Evolutionary conservation across 2,329 filamentous ascomycete species (phyloP).

Genomic region (Colletotrichum eremochloae): DNA sequence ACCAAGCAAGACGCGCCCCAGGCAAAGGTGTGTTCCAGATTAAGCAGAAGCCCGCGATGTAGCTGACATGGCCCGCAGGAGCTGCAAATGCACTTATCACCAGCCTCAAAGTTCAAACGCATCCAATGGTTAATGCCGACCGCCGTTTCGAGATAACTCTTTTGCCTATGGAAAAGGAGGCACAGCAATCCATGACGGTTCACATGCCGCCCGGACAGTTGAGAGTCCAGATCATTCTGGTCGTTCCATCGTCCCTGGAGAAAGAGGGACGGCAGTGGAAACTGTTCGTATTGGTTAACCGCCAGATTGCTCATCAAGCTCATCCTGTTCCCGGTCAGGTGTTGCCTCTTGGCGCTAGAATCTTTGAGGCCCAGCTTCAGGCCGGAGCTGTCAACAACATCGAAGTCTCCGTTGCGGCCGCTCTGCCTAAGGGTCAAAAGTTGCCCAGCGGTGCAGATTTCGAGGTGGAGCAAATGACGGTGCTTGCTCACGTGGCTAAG

Average conservation of each 20-base stretch:
- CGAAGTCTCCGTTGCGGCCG: slow-evolving; percentile 82
- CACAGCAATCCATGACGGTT: slow-evolving; percentile 80
- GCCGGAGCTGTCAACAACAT: slow-evolving; percentile 79
- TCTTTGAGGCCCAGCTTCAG: slow-evolving; percentile 80
- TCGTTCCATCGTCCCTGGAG: slow-evolving; percentile 72
- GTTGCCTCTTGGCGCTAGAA: slow-evolving; percentile 69
- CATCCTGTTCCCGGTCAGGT: slow-evolving; percentile 67
- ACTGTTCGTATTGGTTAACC: slow-evolving; percentile 80
- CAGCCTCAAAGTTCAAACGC: slow-evolving; percentile 75
- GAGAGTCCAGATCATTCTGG: slow-evolving; percentile 78
- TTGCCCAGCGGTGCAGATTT: slow-evolving; percentile 71
- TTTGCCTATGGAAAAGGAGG: slow-evolving; percentile 73
- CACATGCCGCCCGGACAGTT: slow-evolving; percentile 76
- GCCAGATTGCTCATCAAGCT: slow-evolving; percentile 67
- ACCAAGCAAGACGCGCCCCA: slow-evolving; percentile 52
- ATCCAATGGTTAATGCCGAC: slow-evolving; percentile 73
- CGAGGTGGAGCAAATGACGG: slow-evolving; percentile 83
- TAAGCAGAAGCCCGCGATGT: neutral
- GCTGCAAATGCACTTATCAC: slow-evolving; percentile 74
- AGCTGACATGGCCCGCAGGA: slow-evolving; percentile 54
- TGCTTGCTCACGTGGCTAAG: slow-evolving; percentile 79
- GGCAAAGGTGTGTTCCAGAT: slow-evolving; percentile 56
- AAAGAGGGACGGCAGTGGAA: slow-evolving; percentile 77
- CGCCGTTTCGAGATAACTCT: slow-evolving; percentile 75
- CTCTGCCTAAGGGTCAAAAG: slow-evolving; percentile 71